A percentile compares a stretch with the other conserved stretches of the same genome.
Evolutionary conservation across 2,329 filamentous ascomycete species (phyloP).

Genomic region (Monilinia fructigena): DNA sequence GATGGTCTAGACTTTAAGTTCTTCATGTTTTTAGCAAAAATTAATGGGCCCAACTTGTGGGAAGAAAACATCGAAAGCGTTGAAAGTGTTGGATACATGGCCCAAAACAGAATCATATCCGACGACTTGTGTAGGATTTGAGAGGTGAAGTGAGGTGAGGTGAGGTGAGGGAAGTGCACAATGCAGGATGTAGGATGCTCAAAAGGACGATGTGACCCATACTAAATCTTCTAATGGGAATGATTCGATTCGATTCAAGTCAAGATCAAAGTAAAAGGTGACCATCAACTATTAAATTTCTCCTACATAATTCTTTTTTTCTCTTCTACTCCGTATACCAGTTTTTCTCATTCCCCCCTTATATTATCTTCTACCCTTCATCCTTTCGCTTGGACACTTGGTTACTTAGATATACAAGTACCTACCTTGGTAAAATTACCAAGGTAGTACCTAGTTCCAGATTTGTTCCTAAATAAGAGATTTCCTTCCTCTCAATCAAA

Average conservation of each 20-base stretch:
- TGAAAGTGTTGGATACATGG: not conserved
- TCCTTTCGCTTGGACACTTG: not conserved
- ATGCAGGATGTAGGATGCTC: too few species aligned
- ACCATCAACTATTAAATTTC: not conserved
- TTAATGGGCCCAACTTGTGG: too few species aligned
- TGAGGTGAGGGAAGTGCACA: not conserved
- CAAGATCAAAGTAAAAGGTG: not conserved
- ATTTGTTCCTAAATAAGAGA: too few species aligned
- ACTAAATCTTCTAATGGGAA: not conserved
- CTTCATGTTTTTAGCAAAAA: too few species aligned
- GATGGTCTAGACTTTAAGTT: not conserved
- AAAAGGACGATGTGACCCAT: not conserved
- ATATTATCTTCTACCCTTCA: not conserved
- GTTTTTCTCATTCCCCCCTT: not conserved
- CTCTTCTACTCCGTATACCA: not conserved
- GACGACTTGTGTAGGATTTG: too few species aligned
- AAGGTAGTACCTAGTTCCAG: too few species aligned
- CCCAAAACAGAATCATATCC: constrained; percentile 7
- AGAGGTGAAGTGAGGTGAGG: not conserved
- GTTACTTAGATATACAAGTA: too few species aligned
- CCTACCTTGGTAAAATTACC: too few species aligned
- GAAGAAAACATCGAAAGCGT: not conserved
- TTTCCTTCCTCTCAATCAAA: too few species aligned
- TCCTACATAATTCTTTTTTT: too few species aligned
- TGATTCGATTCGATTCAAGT: not conserved